Evolutionary conservation across 306 rosid genomes (phyloP).

Genomic region (Adenanthera pavonina): DNA sequence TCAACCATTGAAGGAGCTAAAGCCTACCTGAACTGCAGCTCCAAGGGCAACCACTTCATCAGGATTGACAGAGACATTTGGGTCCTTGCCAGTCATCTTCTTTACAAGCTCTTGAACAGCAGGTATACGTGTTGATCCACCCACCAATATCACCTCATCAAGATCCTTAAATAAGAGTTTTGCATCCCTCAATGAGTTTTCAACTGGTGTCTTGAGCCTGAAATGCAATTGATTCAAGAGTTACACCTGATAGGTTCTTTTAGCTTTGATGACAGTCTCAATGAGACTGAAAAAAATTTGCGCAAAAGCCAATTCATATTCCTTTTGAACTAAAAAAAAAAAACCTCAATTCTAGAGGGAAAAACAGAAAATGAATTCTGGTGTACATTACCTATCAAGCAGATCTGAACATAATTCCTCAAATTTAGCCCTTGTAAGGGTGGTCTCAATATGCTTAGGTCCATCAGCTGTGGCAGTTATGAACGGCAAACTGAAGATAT

Average conservation of each 20-base stretch:
- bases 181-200: slow-evolving; percentile 94
- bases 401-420: slow-evolving; percentile 93
- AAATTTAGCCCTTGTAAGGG: slow-evolving; percentile 87
- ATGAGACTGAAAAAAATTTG: not conserved
- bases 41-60: slow-evolving; percentile 98
- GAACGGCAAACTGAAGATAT: slow-evolving; percentile 77
- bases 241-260: too few relatives aligned
- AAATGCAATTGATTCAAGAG: slow-evolving; percentile 26
- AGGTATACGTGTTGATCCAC: slow-evolving; percentile 95
- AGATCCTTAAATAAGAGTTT: slow-evolving; percentile 81
- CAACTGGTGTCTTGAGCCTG: slow-evolving; percentile 90
- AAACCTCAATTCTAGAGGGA: not conserved
- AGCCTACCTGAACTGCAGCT: slow-evolving; percentile 90
- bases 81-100: slow-evolving; percentile 88
- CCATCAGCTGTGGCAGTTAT: slow-evolving; percentile 97
- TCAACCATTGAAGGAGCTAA: not conserved
- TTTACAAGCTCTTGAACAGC: slow-evolving; percentile 91
- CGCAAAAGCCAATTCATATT: not conserved
- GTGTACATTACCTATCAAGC: slow-evolving; percentile 74
- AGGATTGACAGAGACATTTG: slow-evolving; percentile 91
- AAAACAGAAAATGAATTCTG: not conserved
- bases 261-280: not conserved
- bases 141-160: slow-evolving; percentile 94
- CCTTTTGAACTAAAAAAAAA: not conserved
- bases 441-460: slow-evolving; percentile 96